These are phyloP conservation scores for Moesziomyces sp. DNA, from an alignment of 1,284 basidiomycete genomes.

Conservation along the genomic window DNA sequence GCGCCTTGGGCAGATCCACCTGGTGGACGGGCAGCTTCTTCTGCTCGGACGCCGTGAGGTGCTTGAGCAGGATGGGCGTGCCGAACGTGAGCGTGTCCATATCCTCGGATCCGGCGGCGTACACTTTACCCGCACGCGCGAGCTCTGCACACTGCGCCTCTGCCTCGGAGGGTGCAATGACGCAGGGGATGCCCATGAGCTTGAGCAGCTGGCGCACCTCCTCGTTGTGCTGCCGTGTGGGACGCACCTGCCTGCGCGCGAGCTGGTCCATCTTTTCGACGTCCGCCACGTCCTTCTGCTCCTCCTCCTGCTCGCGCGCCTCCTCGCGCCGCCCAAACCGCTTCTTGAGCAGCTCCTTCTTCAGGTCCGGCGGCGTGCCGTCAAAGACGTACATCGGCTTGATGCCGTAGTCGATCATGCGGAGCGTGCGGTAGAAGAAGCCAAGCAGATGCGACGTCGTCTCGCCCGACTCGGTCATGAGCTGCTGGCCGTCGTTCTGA, in stretches of 20 bases:
- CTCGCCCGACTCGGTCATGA: slow-evolving; percentile 95
- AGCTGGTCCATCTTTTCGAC: slow-evolving; percentile 92
- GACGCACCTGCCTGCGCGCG: slow-evolving; percentile 89
- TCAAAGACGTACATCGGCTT: slow-evolving; percentile 99
- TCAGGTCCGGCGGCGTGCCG: slow-evolving; percentile 96
- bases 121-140: slow-evolving; percentile 93
- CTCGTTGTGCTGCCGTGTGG: slow-evolving; percentile 95
- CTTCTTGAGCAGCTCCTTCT: slow-evolving; percentile 93
- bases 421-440: slow-evolving; percentile 84
- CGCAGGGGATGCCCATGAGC: slow-evolving; percentile 97
- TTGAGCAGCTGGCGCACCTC: slow-evolving; percentile 88
- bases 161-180: slow-evolving; percentile 88
- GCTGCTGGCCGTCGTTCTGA: slow-evolving; percentile 93
- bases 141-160: slow-evolving; percentile 99
- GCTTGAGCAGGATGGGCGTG: slow-evolving; percentile 89
- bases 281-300: slow-evolving; percentile 86
- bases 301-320: slow-evolving; percentile 92
- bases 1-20: slow-evolving; percentile 82
- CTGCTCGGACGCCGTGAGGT: slow-evolving; percentile 98
- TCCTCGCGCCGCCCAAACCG: slow-evolving; percentile 90
- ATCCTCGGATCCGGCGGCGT: slow-evolving; percentile 96
- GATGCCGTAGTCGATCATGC: slow-evolving; percentile 99
- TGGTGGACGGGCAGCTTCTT: slow-evolving; percentile 98
- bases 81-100: slow-evolving; percentile 99
- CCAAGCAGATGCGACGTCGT: slow-evolving; percentile 94